Base-by-base conservation (phyloP, 257 asterid genomes). In the Solanum okadae region DNA sequence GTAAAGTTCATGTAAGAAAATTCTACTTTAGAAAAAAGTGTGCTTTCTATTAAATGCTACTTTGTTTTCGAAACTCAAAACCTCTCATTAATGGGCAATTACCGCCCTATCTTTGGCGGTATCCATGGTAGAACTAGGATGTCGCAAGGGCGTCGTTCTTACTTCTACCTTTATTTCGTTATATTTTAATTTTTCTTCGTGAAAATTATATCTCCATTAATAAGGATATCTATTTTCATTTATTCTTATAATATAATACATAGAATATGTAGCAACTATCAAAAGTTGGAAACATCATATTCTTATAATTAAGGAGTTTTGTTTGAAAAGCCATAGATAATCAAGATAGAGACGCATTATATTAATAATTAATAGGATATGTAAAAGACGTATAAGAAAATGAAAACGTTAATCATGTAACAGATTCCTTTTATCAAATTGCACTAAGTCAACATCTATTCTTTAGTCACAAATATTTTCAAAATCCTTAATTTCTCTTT, bases 11-110 rank as follows among this genome's bases (percentile, higher is more conserved):
- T 5, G 0, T 6, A 16, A 31, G 0, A 31, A 29, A 33, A 16
- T 15, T 7, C 0, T 1, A 14, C 3, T 33, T 34, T 68, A 7
- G 8, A 34, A 73, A 34, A 34, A 10, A 22, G 4, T 10, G 27
- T 34, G 16, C 1, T 73, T 0, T 2, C 4, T 34, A 20, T 20
- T 0, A 71, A 33, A 71, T 8, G 10, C 0, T 1, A 8, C 5
- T 4, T 15, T 0, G 2, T 71, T 71, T 25, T 31, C 0, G 0
- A 8, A 35, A 34, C 18, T 73, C 15, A 0, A 73, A 10, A 73
- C 3, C 1, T 73, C 29, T 20, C 0, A 34, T 35, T 35, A 0
- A 73, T 34, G 29, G 1, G 0, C 6, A 73, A 5, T 73, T 73
- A 5, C 9, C 0, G 1, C 0, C 27, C 0, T 34, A 72, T 9